A percentile compares a stretch with the other conserved stretches of the same genome.
These are phyloP conservation scores for Ogataea corticis DNA, from an alignment of 805 yeast genomes.

Conservation along the genomic window DNA sequence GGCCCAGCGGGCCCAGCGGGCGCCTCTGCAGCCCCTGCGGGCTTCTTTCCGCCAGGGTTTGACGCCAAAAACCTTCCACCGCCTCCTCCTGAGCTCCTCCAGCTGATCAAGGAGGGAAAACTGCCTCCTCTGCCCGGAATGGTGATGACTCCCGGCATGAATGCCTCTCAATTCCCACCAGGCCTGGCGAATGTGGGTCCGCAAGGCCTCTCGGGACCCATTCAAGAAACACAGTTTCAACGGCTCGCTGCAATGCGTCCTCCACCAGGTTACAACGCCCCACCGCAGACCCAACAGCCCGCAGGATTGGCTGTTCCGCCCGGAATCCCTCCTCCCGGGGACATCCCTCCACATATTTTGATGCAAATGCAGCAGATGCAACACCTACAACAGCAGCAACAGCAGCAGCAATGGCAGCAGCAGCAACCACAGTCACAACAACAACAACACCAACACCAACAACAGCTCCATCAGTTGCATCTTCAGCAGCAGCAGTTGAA, in stretches of 20 bases:
- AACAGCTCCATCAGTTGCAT: conserved; percentile 2
- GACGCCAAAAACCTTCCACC: conserved; percentile 23
- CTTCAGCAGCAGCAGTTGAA: conserved; percentile 3
- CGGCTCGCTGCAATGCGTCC: conserved; percentile 3
- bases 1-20: too few relatives aligned
- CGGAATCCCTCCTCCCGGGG: neutral
- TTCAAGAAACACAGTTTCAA: neutral
- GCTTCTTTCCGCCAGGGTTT: conserved; percentile 8
- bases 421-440: conserved; percentile 4
- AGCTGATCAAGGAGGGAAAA: conserved; percentile 29
- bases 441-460: conserved; percentile 7
- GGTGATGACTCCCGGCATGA: conserved; percentile 9
- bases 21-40: too few relatives aligned
- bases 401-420: conserved; percentile 7
- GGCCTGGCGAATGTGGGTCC: conserved; percentile 7
- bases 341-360: conserved; percentile 17
- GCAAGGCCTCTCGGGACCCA: neutral
- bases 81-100: conserved; percentile 31
- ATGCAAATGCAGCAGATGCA: conserved; percentile 8
- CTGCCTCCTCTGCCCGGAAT: conserved; percentile 32
- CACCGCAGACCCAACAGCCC: neutral
- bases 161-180: conserved; percentile 1
- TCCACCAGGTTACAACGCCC: conserved; percentile 10
- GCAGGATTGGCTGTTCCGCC: conserved; percentile 7
- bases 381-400: conserved; percentile 7